Conservation (phyloP, 495 filamentous ascomycete genomes). For the Talaromyces liani region DNA sequence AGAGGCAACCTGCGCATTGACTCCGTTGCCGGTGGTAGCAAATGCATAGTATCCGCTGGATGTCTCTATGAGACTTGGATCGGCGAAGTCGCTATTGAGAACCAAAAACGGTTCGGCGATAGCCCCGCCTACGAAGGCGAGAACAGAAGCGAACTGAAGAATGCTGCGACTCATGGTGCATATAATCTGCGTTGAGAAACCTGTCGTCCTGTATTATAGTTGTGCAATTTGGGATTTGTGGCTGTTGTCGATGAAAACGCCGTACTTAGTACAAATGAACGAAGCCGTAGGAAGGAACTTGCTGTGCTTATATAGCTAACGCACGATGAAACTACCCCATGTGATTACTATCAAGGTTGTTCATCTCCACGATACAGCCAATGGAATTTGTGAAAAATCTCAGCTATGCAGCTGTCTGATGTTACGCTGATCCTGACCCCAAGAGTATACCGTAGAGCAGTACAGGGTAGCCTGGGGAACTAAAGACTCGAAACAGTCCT, state of each 20-base stretch:
- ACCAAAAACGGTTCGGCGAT: conserved; percentile 1
- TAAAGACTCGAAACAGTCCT: not conserved
- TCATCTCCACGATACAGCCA: not conserved
- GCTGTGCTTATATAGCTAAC: not conserved
- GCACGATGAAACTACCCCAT: not conserved
- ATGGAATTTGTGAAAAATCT: not conserved
- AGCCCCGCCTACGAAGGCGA: not conserved
- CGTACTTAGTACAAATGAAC: not conserved
- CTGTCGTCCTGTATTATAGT: not conserved
- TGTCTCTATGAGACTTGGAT: conserved; percentile 26
- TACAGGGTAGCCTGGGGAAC: not conserved
- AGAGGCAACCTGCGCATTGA: conserved; percentile 18
- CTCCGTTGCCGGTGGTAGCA: conserved; percentile 19
- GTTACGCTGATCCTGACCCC: not conserved
- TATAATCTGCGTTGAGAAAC: not conserved
- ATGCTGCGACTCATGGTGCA: not conserved
- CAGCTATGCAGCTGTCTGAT: not conserved
- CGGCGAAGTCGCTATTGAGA: conserved; percentile 22
- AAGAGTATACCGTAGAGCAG: not conserved
- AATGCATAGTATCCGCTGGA: conserved; percentile 29
- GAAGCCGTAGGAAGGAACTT: not conserved
- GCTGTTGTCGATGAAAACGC: not conserved
- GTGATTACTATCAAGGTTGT: not conserved
- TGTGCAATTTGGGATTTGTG: not conserved
- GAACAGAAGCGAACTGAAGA: not conserved